A percentile compares a stretch with the other conserved stretches of the same genome.
Conservation (phyloP, 306 rosid species). For the Cyclanthera cordifolia region DNA sequence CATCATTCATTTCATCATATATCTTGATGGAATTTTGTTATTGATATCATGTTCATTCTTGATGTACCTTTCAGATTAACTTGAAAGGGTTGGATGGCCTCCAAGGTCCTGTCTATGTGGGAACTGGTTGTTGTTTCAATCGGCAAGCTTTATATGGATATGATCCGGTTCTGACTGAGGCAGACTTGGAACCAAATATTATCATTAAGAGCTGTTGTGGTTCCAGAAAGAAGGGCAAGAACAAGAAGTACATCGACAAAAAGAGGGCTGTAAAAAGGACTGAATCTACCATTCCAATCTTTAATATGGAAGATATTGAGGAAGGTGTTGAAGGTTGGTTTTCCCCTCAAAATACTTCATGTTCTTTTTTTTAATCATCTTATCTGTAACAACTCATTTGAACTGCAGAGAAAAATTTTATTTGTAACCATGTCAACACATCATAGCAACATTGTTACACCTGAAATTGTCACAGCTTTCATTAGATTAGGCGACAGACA, state of each 20-base stretch:
- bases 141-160: conserved; percentile 97
- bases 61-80: conserved; percentile 52
- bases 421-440: not conserved
- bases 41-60: conserved; percentile 3
- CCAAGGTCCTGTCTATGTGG: conserved; percentile 99
- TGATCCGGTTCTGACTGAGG: conserved; percentile 84
- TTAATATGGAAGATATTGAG: conserved; percentile 91
- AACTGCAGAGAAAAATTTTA: not conserved
- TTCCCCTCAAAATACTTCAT: conserved; percentile 5
- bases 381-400: too few relatives aligned
- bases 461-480: not conserved
- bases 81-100: conserved; percentile 93
- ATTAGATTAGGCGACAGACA: not conserved
- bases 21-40: conserved; percentile 9
- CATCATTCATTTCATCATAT: conserved; percentile 8
- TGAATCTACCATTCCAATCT: conserved; percentile 85
- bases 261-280: conserved; percentile 68
- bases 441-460: not conserved
- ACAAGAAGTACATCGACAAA: conserved; percentile 75
- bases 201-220: conserved; percentile 94
- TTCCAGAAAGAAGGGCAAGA: conserved; percentile 75
- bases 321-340: conserved; percentile 91
- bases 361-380: not conserved
- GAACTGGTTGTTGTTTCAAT: conserved; percentile 99
- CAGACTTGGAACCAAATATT: conserved; percentile 86